Percentiles rank a stretch among this genome's conserved stretches.
phyloP scores from a whole-genome alignment of 768 basidiomycete species.

The Trametes punicea region DNA sequence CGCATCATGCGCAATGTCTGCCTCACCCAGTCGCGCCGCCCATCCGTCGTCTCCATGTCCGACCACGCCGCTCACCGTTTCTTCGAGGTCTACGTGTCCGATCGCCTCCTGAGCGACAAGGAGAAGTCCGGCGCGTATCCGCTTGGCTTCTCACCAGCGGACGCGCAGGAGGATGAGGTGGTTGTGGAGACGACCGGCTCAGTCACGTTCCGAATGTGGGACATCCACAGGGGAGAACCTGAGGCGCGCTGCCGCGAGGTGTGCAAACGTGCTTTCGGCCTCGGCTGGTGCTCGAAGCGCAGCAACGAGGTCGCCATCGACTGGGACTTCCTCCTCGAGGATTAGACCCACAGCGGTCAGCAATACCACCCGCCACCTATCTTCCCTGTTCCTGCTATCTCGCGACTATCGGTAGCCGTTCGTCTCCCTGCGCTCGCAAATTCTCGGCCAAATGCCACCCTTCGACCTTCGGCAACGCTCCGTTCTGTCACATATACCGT shows the following conservation, averaged over 20 bases:
- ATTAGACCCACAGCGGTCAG: constrained; percentile 31
- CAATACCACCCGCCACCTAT: not conserved
- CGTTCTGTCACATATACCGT: constrained; percentile 1
- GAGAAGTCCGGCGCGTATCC: constrained; percentile 15
- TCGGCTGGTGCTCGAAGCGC: constrained; percentile 45
- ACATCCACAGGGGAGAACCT: constrained; percentile 60
- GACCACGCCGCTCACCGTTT: constrained; percentile 18
- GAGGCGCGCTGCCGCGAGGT: constrained; percentile 62
- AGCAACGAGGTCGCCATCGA: constrained; percentile 53
- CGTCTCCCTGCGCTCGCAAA: not conserved
- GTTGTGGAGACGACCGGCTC: constrained; percentile 56
- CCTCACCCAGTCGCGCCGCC: constrained; percentile 28
- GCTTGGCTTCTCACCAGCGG: constrained; percentile 9
- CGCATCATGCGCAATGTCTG: constrained; percentile 43
- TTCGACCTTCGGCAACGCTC: not conserved
- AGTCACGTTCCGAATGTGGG: constrained; percentile 78
- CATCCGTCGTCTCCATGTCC: constrained; percentile 26
- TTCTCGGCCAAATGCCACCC: not conserved
- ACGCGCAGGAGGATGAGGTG: constrained; percentile 55
- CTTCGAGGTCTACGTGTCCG: constrained; percentile 26
- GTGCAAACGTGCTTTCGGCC: constrained; percentile 56
- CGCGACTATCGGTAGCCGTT: not conserved
- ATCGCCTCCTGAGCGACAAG: constrained; percentile 12
- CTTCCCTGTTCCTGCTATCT: not conserved
- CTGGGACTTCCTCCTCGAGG: constrained; percentile 80